phyloP scores from a whole-genome alignment of 768 basidiomycete genomes.

The Tricholoma matsutake region DNA sequence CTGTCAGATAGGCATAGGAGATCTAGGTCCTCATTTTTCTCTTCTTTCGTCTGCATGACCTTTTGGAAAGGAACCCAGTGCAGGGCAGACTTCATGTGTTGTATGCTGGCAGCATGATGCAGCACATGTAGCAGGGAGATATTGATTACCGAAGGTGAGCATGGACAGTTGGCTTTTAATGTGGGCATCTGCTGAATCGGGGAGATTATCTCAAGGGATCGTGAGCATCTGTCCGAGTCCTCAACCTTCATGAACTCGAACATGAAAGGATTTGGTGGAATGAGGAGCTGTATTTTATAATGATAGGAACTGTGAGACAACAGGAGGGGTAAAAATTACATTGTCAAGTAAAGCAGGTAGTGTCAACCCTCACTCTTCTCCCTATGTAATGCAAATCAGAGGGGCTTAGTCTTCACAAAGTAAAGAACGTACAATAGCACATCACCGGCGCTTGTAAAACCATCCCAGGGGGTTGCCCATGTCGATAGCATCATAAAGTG shows the following conservation, averaged over 20 bases:
- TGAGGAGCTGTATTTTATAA: no score
- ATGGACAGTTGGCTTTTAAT: neutral
- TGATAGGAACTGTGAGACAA: no score
- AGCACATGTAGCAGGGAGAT: neutral
- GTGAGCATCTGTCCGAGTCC: neutral
- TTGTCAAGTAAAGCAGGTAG: no score
- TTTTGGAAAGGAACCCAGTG: neutral
- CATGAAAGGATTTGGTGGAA: no score
- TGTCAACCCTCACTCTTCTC: no score
- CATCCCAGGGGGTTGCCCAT: no score
- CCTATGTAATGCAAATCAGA: no score
- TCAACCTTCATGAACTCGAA: neutral
- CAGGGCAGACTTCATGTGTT: neutral
- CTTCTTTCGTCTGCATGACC: neutral
- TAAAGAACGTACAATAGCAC: no score
- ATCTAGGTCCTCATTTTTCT: neutral
- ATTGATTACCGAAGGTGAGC: slow-evolving; percentile 1
- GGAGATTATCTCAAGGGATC: slow-evolving; percentile 1
- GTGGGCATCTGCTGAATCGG: neutral
- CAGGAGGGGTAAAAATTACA: no score
- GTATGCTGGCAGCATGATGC: neutral
- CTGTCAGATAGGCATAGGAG: neutral
- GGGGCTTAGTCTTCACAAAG: no score
- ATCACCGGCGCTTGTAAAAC: no score
- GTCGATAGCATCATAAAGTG: no score